Conservation (phyloP, 2,329 filamentous ascomycete genomes). For the Myriosclerotinia duriaeana region DNA sequence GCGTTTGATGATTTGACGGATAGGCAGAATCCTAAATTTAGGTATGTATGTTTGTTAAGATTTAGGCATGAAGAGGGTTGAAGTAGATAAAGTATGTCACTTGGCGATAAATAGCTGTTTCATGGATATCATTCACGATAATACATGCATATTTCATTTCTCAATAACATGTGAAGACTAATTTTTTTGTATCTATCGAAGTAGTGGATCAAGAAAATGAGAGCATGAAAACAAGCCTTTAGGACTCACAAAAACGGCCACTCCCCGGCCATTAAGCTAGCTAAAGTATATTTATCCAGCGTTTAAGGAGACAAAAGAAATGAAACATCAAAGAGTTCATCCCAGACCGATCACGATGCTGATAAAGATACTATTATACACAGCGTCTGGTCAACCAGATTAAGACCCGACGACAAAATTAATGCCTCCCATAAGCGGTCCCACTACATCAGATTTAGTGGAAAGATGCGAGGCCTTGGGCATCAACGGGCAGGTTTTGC, state of each 20-base stretch:
- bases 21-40: conserved; percentile 36
- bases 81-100: not conserved
- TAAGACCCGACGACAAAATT: conserved; percentile 9
- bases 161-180: not conserved
- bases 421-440: not conserved
- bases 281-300: conserved; percentile 18
- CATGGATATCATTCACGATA: not conserved
- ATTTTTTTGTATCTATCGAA: conserved; percentile 5
- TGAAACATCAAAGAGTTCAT: conserved; percentile 3
- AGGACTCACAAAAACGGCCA: not conserved
- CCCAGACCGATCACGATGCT: conserved; percentile 1
- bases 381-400: not conserved
- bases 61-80: not conserved
- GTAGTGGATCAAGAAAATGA: not conserved
- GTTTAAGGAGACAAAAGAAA: conserved; percentile 13
- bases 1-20: conserved; percentile 40
- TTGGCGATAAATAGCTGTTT: not conserved
- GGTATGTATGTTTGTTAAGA: conserved; percentile 28
- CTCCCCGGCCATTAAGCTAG: conserved; percentile 11
- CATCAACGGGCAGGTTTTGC: conserved; percentile 33
- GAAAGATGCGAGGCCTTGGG: conserved; percentile 38
- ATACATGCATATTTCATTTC: not conserved
- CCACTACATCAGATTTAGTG: conserved; percentile 22
- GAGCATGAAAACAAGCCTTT: not conserved
- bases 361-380: conserved; percentile 17